A percentile compares a stretch with the other conserved stretches of the same genome.
Evolutionary conservation across 331 rosid species (phyloP).

Genomic region (Dryas integrifolia): DNA sequence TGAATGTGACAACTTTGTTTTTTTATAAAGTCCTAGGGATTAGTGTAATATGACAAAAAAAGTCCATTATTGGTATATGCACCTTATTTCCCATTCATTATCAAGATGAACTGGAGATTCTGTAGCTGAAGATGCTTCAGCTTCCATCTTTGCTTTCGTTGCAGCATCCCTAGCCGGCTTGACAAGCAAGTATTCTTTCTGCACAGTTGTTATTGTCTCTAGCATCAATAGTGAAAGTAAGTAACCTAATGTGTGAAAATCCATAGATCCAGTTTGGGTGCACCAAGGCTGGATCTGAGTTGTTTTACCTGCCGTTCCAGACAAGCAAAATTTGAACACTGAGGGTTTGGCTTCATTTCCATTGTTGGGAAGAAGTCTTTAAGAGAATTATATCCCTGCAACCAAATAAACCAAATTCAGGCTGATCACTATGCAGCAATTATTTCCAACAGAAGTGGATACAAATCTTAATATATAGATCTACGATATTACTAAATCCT

Average conservation of each 20-base stretch:
- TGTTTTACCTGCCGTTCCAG: conserved; percentile 69
- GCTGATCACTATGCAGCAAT: background rate
- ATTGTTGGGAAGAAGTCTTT: conserved; percentile 94
- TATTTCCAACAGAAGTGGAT: background rate
- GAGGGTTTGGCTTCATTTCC: conserved; percentile 99
- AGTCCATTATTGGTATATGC: conserved; percentile 18
- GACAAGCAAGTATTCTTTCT: conserved; percentile 65
- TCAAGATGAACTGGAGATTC: conserved; percentile 78
- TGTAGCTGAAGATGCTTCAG: conserved; percentile 45
- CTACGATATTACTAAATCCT: background rate
- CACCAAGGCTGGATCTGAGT: conserved; percentile 19
- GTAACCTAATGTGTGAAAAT: conserved; percentile 4
- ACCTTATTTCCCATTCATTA: conserved; percentile 98
- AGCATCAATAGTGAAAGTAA: conserved; percentile 7
- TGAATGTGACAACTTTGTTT: background rate
- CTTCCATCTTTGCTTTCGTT: conserved; percentile 72
- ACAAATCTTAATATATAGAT: background rate
- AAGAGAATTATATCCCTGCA: conserved; percentile 93
- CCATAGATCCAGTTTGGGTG: conserved; percentile 11
- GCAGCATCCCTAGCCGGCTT: conserved; percentile 92
- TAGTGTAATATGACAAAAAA: background rate
- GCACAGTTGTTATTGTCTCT: conserved; percentile 31
- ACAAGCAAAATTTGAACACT: conserved; percentile 88
- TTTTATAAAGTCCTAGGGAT: background rate
- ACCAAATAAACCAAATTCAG: conserved; percentile 27